A percentile compares a stretch with the other conserved stretches of the same genome.
Conservation (phyloP, 306 rosid genomes). For the Comarum palustre region DNA sequence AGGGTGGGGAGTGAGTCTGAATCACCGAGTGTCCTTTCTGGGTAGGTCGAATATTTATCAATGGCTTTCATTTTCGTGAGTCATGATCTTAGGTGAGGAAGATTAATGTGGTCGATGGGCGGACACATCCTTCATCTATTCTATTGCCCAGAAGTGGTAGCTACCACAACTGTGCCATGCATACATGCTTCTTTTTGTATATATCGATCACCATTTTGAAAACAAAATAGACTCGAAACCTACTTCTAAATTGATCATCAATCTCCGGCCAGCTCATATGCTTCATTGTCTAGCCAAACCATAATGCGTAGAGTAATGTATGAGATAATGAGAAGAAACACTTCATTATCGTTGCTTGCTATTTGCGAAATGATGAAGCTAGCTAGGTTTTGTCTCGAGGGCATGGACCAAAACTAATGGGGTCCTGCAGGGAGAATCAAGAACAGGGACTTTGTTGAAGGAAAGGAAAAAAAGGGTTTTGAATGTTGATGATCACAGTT, state of each 20-base stretch:
- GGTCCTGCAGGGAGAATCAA: neutral
- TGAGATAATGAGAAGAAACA: neutral
- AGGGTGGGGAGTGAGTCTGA: neutral
- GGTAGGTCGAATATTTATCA: neutral
- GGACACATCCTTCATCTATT: neutral
- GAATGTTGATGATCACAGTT: neutral
- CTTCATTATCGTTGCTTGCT: neutral
- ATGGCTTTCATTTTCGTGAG: constrained; percentile 4
- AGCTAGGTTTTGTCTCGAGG: neutral
- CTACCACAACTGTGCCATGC: neutral
- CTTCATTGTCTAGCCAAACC: neutral
- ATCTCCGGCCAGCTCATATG: neutral
- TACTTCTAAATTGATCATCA: neutral
- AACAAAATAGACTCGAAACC: constrained; percentile 5
- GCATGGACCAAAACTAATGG: constrained; percentile 9
- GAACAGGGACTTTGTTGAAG: neutral
- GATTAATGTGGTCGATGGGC: neutral
- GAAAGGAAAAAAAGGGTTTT: neutral
- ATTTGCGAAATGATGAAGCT: neutral
- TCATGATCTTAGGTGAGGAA: neutral
- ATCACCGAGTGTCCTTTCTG: neutral
- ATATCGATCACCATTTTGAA: neutral
- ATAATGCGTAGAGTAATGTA: neutral
- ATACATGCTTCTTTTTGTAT: neutral
- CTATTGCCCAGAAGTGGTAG: neutral